A percentile compares a stretch with the other conserved stretches of the same genome.
Conservation (phyloP, 352 stramenopile species). For the Blastocystis sp. region DNA sequence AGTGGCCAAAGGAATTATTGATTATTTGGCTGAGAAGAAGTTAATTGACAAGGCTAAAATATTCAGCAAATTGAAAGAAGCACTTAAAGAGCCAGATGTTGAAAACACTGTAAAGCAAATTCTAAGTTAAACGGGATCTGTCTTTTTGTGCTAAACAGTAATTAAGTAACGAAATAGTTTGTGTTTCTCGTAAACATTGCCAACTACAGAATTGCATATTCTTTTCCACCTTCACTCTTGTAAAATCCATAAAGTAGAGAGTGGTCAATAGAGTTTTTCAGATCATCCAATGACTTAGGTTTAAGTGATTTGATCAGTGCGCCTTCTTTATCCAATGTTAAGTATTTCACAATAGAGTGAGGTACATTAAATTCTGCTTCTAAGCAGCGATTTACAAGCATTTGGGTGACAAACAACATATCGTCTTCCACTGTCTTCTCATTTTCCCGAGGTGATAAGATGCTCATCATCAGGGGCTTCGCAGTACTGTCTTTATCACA, state of each 20-base stretch:
- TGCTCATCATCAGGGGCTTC: neutral
- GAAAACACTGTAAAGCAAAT: neutral
- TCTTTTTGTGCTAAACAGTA: neutral
- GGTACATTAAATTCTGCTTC: neutral
- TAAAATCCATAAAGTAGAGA: neutral
- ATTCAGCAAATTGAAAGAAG: neutral
- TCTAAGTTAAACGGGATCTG: neutral
- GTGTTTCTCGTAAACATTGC: neutral
- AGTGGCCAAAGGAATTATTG: neutral
- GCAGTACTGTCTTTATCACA: neutral
- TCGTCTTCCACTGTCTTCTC: neutral
- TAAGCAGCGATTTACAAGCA: neutral
- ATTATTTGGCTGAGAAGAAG: neutral
- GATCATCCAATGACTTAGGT: neutral
- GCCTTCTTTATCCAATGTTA: neutral
- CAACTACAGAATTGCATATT: conserved; percentile 22
- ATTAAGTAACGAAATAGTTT: neutral
- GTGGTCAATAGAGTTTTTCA: neutral
- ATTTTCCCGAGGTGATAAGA: neutral
- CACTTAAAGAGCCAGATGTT: neutral
- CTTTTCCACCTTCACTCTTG: neutral
- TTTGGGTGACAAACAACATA: conserved; percentile 3
- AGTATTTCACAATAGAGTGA: neutral
- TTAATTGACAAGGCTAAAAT: neutral
- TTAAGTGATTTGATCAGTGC: neutral